These are phyloP conservation scores for Ophiognomonia clavigignenti-juglandacearum DNA, from an alignment of 2,329 filamentous ascomycete species.

Conservation along the genomic window DNA sequence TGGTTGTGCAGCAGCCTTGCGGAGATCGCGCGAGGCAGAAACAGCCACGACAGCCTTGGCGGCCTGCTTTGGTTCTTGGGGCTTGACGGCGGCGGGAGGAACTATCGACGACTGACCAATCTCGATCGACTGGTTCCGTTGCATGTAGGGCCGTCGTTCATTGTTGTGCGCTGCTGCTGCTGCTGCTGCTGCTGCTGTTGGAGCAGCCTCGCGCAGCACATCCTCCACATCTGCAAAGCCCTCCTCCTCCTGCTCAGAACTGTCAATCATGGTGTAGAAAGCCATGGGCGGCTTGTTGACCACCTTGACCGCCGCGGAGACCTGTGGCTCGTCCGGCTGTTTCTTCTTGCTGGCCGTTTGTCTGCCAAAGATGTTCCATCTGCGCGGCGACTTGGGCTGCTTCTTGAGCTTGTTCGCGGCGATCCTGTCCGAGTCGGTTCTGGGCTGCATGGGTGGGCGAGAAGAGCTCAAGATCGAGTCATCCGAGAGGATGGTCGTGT, in stretches of 20 bases:
- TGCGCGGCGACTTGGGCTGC: conserved; percentile 49
- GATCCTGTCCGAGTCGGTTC: conserved; percentile 21
- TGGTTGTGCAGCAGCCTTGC: background rate
- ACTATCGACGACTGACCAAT: too few relatives aligned
- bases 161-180: conserved; percentile 1
- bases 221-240: conserved; percentile 38
- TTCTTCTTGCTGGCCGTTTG: conserved; percentile 34
- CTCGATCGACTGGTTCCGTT: background rate
- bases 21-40: conserved; percentile 1
- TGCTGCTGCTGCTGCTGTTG: conserved; percentile 20
- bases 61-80: background rate
- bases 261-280: conserved; percentile 60
- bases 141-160: background rate
- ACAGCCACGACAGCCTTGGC: conserved; percentile 1
- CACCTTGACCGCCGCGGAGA: conserved; percentile 44
- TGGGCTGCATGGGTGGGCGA: conserved; percentile 28
- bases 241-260: conserved; percentile 45
- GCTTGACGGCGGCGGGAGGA: background rate
- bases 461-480: conserved; percentile 45
- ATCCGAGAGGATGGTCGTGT: conserved; percentile 53
- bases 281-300: conserved; percentile 48
- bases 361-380: conserved; percentile 60
- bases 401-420: conserved; percentile 52
- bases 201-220: conserved; percentile 46
- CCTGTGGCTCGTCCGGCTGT: conserved; percentile 30